Evolutionary conservation across 495 filamentous ascomycete genomes (phyloP).

Genomic region (Penicillium antarcticum): DNA sequence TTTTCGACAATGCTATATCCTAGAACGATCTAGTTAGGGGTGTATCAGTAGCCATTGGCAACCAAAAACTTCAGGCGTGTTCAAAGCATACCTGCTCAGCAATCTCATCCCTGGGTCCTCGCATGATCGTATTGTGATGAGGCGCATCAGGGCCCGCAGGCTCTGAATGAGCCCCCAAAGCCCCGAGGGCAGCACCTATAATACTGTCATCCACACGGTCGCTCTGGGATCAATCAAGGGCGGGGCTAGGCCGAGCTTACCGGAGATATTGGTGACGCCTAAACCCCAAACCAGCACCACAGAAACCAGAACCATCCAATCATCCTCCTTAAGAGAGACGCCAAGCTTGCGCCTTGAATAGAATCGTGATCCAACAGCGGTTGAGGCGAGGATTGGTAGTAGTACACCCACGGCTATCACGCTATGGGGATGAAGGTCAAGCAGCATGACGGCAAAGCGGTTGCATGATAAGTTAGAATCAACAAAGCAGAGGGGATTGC

Average conservation of each 20-base stretch:
- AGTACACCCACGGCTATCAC: slow-evolving; percentile 7
- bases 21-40: slow-evolving; percentile 5
- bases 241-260: not conserved
- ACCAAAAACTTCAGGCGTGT: not conserved
- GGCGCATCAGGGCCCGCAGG: not conserved
- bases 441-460: not conserved
- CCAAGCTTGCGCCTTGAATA: not conserved
- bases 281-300: slow-evolving; percentile 3
- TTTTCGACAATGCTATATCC: slow-evolving; percentile 14
- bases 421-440: slow-evolving; percentile 2
- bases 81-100: slow-evolving; percentile 3
- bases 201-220: too few relatives aligned
- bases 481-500: too few relatives aligned
- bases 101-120: slow-evolving; percentile 4
- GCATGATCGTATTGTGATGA: slow-evolving; percentile 2
- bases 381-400: slow-evolving; percentile 1
- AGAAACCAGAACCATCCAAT: slow-evolving; percentile 1
- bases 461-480: not conserved
- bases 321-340: slow-evolving; percentile 5
- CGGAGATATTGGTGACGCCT: slow-evolving; percentile 5
- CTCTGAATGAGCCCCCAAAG: slow-evolving; percentile 7
- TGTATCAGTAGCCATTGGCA: not conserved
- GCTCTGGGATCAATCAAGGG: not conserved
- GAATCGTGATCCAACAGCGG: not conserved
- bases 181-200: slow-evolving; percentile 5